These are phyloP conservation scores for Diutina sp. DNA, from an alignment of 1,139 yeast species.

Conservation along the genomic window DNA sequence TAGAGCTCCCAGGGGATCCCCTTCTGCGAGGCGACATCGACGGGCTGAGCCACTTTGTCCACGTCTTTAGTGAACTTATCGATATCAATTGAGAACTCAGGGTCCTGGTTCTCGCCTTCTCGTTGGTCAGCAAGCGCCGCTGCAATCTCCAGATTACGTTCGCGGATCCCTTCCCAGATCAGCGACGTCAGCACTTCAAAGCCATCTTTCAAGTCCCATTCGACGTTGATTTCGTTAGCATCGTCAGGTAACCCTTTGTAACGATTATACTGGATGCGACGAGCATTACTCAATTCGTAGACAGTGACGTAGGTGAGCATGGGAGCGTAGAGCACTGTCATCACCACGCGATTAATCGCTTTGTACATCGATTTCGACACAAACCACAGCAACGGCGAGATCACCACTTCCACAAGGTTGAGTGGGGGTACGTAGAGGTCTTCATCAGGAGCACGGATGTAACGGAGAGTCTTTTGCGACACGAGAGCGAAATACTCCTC, in stretches of 20 bases:
- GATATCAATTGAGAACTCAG: conserved; percentile 44
- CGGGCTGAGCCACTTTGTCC: conserved; percentile 40
- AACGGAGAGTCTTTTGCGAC: conserved; percentile 73
- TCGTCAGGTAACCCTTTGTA: conserved; percentile 58
- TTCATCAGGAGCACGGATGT: conserved; percentile 80
- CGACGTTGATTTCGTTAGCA: conserved; percentile 66
- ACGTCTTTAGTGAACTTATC: conserved; percentile 36
- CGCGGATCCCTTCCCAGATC: conserved; percentile 29
- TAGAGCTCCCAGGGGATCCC: conserved; percentile 62
- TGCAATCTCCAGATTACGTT: conserved; percentile 21
- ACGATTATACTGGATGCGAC: conserved; percentile 62
- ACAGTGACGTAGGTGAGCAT: conserved; percentile 46
- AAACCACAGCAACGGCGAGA: conserved; percentile 24
- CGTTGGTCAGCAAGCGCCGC: conserved; percentile 36
- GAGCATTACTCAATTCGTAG: conserved; percentile 54
- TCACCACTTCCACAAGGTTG: conserved; percentile 51
- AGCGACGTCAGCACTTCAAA: conserved; percentile 25
- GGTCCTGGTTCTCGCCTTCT: conserved; percentile 61
- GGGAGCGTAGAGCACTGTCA: conserved; percentile 61
- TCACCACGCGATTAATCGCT: conserved; percentile 34
- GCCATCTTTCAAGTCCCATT: conserved; percentile 80
- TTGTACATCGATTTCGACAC: conserved; percentile 16
- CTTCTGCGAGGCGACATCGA: conserved; percentile 34
- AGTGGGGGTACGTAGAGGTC: conserved; percentile 81
- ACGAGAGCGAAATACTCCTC: conserved; percentile 79